Evolutionary conservation across 768 basidiomycete genomes (phyloP).

Genomic region (Lepiota brunneoincarnata): DNA sequence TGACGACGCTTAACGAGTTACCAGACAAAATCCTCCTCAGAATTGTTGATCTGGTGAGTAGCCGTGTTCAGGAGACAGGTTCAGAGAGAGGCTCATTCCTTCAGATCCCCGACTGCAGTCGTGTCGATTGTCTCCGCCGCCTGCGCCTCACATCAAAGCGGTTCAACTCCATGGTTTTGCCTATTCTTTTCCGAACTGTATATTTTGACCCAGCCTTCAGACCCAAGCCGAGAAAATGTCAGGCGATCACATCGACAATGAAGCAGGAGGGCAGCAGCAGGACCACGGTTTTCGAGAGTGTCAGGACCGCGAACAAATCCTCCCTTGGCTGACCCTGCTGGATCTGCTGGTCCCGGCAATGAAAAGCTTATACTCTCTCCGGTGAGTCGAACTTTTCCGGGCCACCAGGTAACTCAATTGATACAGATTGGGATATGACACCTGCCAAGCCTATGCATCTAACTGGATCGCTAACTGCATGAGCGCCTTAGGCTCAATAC

Average conservation of each 20-base stretch:
- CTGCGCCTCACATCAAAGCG: background rate
- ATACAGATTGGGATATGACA: background rate
- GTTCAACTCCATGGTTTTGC: background rate
- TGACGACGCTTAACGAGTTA: too few relatives aligned
- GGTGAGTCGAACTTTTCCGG: background rate
- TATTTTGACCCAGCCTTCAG: too few relatives aligned
- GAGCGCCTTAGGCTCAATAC: background rate
- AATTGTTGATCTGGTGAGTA: too few relatives aligned
- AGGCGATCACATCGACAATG: background rate
- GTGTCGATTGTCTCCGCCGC: background rate
- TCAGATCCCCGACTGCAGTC: too few relatives aligned
- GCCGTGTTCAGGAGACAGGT: too few relatives aligned
- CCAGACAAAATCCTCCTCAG: too few relatives aligned
- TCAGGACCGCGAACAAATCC: background rate
- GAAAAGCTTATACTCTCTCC: background rate
- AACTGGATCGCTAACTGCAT: background rate
- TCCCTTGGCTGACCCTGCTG: background rate
- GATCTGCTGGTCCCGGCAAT: background rate
- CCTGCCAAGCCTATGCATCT: background rate
- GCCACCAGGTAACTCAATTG: background rate
- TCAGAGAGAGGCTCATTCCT: too few relatives aligned
- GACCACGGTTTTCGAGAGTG: background rate
- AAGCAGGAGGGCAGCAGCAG: background rate
- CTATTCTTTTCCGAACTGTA: background rate
- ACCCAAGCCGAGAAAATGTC: background rate